Evolutionary conservation across 768 basidiomycete genomes (phyloP), one percentile per base, ranked within the genome.

Genomic region (Termitomyces sp.): DNA sequence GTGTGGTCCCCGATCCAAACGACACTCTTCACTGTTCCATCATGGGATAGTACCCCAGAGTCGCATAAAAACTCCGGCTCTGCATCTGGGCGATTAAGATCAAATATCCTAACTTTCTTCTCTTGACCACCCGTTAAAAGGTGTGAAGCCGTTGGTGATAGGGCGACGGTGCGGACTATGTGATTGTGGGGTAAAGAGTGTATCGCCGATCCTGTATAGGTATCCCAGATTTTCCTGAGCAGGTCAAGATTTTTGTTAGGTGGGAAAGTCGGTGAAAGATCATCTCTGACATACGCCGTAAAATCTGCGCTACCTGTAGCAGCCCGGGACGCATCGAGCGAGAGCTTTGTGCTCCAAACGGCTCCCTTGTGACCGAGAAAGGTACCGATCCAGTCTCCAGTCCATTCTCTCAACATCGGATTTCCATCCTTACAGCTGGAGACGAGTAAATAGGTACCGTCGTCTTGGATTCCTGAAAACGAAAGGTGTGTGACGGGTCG

Each of bases 401-500:
- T 91, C 95, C 95, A 96, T 69, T 94, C 90, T 69, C 94, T 85
- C 65, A 97, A 77, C 93, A 96, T 95, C 48, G 94, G 95, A 67
- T 94, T 98, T 36, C 97, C 97, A 80, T 98, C 97, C 76, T 98
- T 99, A 80, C 97, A 98, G 67, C 91, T 91, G 58, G 95, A 98
- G 68, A 98, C 89, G 63, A 99, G 82, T 63, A 98, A 78, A 74
- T 88, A 98, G 47, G 87, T 85, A 63, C 85, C 83, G 73, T 98
- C 95, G 26, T 93, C 82, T 69, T 93, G 85, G 63, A 91, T 82
- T 14, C 85, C 77, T 26, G 94, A 95, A 77, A 97, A 98, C 57
- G 93, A 93, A 63, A 98, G 87, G 71, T 97, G 93, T 35, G 92
- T 93, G 67, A 98, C 92, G 60, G 90, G 90, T 69, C 90, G 82